A percentile compares a stretch with the other conserved stretches of the same genome.
These are phyloP conservation scores for Colletotrichum costaricense DNA, from an alignment of 2,329 filamentous ascomycete genomes.

Conservation along the genomic window DNA sequence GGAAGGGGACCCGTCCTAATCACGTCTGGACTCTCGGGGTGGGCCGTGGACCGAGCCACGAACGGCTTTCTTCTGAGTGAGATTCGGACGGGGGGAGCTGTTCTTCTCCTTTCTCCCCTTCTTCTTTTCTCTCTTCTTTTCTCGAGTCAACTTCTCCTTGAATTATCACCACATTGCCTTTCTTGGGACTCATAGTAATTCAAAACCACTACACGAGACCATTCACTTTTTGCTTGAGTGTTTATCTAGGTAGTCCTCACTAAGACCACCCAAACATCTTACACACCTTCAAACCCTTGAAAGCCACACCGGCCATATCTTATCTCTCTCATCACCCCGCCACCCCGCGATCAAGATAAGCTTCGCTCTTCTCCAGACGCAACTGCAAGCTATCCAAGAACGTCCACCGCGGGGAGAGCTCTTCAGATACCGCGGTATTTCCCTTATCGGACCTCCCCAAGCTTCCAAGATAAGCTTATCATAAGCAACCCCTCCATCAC, in stretches of 20 bases:
- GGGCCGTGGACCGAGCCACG: slow-evolving; percentile 24
- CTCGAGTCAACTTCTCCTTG: background rate
- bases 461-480: slow-evolving; percentile 24
- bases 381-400: background rate
- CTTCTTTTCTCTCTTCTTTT: background rate
- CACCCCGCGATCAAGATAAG: slow-evolving; percentile 29
- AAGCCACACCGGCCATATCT: slow-evolving; percentile 2
- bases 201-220: background rate
- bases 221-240: background rate
- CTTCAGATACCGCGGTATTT: background rate
- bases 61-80: background rate
- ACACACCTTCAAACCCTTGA: background rate
- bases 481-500: background rate
- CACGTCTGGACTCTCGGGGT: background rate
- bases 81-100: background rate
- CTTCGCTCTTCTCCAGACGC: slow-evolving; percentile 3
- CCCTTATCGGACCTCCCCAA: slow-evolving; percentile 2
- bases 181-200: background rate
- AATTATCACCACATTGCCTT: background rate
- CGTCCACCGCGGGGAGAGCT: slow-evolving; percentile 16
- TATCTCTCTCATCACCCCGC: slow-evolving; percentile 11
- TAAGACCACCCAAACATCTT: background rate
- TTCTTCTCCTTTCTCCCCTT: background rate
- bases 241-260: background rate
- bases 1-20: slow-evolving; percentile 12